Base-by-base conservation (phyloP, 768 basidiomycete species). In the Suillus brevipes region DNA sequence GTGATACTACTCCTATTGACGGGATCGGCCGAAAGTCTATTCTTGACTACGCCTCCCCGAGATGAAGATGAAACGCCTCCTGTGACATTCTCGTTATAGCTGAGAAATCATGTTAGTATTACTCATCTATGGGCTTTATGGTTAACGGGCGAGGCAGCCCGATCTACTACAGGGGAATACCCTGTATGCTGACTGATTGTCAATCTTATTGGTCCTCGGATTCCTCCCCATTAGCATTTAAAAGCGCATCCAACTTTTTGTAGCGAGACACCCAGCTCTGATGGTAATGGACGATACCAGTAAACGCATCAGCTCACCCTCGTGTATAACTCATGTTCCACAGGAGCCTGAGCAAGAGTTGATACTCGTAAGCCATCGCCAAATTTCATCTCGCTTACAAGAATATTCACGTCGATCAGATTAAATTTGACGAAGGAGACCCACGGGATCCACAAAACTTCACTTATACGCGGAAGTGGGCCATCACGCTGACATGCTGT, bases 401-500 rank as follows among this genome's bases (percentile, higher is more conserved):
- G 36, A 8, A 36, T 28, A 20, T n/a, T 63, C 23, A 63, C 57
- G 13, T 2, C 20, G 20, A 6, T 53, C 64, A 80, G 77, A 70
- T 79, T 40, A 77, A 79, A 28, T 80, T 77, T 45, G 71, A 74
- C 37, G 64, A 70, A 36, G 72, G 71, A 2, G 80, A 81, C 64
- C 28, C 52, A 28, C 70, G 78, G 36, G 78, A 81, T 65, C 80
- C 80, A 40, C 47, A 71, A 50, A 76, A 75, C 62, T 79, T 77
- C 62, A 69, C 74, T 37, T 68, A 64, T 10, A 56, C 65, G 6
- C 73, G 71, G 63, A 83, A 81, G 73, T 82, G 82, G 75, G 63
- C 67, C 25, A 70, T 75, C 37, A 74, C 75, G 13, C 40, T 70
- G 9, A 65, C 61, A 28, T 66, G 68, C 9, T 72, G 69, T 62